Evolutionary conservation across 108 stramenopile species (phyloP).

Genomic region (Tribonema minus): DNA sequence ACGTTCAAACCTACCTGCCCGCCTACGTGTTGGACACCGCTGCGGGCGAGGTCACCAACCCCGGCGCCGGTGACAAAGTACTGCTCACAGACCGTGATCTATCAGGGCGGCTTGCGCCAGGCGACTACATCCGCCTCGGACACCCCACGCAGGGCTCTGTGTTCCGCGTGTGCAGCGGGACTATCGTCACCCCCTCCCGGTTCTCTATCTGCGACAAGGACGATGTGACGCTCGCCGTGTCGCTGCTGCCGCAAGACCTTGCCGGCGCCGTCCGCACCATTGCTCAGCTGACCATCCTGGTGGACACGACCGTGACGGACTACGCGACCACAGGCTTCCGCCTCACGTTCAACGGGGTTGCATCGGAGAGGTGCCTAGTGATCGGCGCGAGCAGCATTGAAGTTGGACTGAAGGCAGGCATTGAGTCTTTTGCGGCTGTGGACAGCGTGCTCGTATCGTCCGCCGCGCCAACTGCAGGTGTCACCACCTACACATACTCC

Average conservation of each 20-base stretch:
- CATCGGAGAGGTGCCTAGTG: too few relatives aligned
- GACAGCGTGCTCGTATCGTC: constrained; percentile 42
- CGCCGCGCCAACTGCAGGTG: constrained; percentile 4
- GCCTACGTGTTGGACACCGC: constrained; percentile 66
- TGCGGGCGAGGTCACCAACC: constrained; percentile 17
- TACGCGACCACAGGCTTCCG: too few relatives aligned
- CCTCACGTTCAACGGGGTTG: too few relatives aligned
- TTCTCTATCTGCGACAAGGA: too few relatives aligned
- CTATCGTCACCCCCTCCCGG: too few relatives aligned
- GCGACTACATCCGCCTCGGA: constrained; percentile 67
- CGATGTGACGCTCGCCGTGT: too few relatives aligned
- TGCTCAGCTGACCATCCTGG: too few relatives aligned
- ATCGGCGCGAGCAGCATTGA: too few relatives aligned
- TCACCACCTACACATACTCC: constrained; percentile 48
- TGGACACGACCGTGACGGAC: too few relatives aligned
- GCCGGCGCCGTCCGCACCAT: too few relatives aligned
- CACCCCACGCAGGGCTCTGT: constrained; percentile 64
- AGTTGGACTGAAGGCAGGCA: constrained; percentile 62
- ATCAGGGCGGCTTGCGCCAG: constrained; percentile 44
- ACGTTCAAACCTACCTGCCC: constrained; percentile 11
- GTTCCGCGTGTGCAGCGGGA: constrained; percentile 65
- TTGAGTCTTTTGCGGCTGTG: constrained; percentile 57
- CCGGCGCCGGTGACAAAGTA: constrained; percentile 20
- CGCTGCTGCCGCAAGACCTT: too few relatives aligned
- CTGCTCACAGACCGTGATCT: too few relatives aligned